phyloP scores from a whole-genome alignment of 2,329 filamentous ascomycete genomes.

The Aphanocladium album region DNA sequence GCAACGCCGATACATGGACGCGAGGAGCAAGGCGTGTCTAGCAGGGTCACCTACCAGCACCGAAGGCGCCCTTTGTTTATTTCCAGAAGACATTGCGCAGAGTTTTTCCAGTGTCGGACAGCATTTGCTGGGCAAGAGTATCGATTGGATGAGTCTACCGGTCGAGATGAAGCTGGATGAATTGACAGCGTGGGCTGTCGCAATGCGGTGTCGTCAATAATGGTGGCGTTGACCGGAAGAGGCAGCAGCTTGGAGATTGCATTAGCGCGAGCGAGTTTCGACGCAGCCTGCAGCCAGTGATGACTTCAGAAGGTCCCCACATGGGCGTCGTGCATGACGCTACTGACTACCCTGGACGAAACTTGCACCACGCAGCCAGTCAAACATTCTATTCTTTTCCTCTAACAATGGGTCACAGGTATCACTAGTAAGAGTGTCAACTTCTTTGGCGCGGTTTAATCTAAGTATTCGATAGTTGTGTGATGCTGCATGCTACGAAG shows the following conservation, averaged over 20 bases:
- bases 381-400: background rate
- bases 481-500: too few relatives aligned
- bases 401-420: background rate
- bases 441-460: too few relatives aligned
- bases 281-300: slow-evolving; percentile 10
- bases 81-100: slow-evolving; percentile 13
- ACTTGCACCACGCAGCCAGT: background rate
- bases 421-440: background rate
- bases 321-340: background rate
- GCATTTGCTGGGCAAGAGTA: background rate
- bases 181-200: background rate
- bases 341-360: slow-evolving; percentile 7
- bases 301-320: slow-evolving; percentile 14
- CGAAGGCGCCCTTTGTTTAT: slow-evolving; percentile 13
- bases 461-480: too few relatives aligned
- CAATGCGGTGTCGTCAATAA: background rate
- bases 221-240: slow-evolving; percentile 11
- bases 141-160: background rate
- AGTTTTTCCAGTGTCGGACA: background rate
- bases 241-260: slow-evolving; percentile 1
- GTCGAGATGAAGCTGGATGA: background rate
- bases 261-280: slow-evolving; percentile 7
- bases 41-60: slow-evolving; percentile 12
- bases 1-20: background rate
- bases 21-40: background rate